Evolutionary conservation across 2,329 filamentous ascomycete species (phyloP).

Genomic region (Neofusicoccum sp.): DNA sequence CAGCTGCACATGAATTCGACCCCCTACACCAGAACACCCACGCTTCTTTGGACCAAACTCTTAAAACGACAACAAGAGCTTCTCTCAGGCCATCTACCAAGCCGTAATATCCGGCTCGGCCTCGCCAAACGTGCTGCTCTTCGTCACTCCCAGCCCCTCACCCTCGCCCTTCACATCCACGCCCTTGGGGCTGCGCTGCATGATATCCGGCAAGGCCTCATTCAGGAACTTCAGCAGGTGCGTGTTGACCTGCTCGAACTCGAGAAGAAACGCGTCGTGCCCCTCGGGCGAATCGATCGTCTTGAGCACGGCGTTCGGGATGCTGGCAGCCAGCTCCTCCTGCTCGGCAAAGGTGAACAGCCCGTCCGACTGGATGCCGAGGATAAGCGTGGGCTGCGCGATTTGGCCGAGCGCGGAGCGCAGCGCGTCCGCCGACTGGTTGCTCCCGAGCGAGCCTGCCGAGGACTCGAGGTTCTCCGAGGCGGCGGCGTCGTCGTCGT

Average conservation of each 20-base stretch:
- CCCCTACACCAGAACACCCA: too few species aligned
- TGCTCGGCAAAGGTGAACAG: slow-evolving; percentile 98
- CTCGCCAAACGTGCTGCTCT: slow-evolving; percentile 92
- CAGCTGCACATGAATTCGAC: too few species aligned
- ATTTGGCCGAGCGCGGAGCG: slow-evolving; percentile 78
- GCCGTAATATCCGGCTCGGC: slow-evolving; percentile 96
- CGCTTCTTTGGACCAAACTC: not conserved
- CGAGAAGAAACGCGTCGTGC: slow-evolving; percentile 92
- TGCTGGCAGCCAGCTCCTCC: slow-evolving; percentile 81
- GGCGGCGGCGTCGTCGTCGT: slow-evolving; percentile 24
- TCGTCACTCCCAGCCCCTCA: slow-evolving; percentile 66
- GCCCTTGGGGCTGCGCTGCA: slow-evolving; percentile 58
- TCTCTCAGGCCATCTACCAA: slow-evolving; percentile 62
- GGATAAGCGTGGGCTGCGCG: slow-evolving; percentile 83
- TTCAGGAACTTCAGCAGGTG: slow-evolving; percentile 84
- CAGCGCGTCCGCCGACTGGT: slow-evolving; percentile 38
- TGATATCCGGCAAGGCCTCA: slow-evolving; percentile 84
- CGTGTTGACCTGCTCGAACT: slow-evolving; percentile 95
- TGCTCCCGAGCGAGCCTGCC: slow-evolving; percentile 23
- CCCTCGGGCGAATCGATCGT: slow-evolving; percentile 94
- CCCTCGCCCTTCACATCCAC: slow-evolving; percentile 28
- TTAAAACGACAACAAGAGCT: not conserved
- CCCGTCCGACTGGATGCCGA: slow-evolving; percentile 94
- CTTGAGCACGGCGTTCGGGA: slow-evolving; percentile 75
- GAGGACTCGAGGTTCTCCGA: slow-evolving; percentile 28